Conservation (phyloP, 208 protist genomes). For the Naegleria gruberi region DNA sequence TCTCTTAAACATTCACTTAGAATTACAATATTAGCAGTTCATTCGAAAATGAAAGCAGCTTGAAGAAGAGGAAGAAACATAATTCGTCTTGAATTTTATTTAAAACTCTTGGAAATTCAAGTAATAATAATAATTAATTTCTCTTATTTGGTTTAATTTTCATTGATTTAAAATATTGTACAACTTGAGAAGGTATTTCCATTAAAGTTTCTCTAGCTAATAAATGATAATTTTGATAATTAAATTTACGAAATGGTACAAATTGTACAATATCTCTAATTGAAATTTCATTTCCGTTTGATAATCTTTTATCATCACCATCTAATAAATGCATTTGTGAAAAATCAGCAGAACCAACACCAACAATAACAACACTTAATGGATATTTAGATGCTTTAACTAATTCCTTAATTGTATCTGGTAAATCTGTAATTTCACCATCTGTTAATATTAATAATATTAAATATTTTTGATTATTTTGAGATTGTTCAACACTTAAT, state of each 20-base stretch:
- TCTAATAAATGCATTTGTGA: constrained; percentile 72
- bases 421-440: constrained; percentile 46
- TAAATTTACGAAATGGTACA: constrained; percentile 21
- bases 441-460: constrained; percentile 30
- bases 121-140: too few relatives aligned
- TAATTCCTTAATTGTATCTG: constrained; percentile 62
- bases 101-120: too few relatives aligned
- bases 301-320: constrained; percentile 42
- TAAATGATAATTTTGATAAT: background rate
- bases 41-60: too few relatives aligned
- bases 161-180: background rate
- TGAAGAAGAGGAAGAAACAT: too few relatives aligned
- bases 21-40: too few relatives aligned
- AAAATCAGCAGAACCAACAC: constrained; percentile 73
- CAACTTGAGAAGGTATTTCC: constrained; percentile 15
- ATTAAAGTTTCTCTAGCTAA: background rate
- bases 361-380: constrained; percentile 77
- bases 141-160: constrained; percentile 20
- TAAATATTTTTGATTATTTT: constrained; percentile 16
- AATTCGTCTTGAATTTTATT: too few relatives aligned
- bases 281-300: background rate
- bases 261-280: constrained; percentile 27
- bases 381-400: constrained; percentile 59
- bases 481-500: background rate
- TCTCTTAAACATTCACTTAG: too few relatives aligned